These are phyloP conservation scores for Pichia phayaonensis DNA, from an alignment of 805 yeast species.

Conservation along the genomic window DNA sequence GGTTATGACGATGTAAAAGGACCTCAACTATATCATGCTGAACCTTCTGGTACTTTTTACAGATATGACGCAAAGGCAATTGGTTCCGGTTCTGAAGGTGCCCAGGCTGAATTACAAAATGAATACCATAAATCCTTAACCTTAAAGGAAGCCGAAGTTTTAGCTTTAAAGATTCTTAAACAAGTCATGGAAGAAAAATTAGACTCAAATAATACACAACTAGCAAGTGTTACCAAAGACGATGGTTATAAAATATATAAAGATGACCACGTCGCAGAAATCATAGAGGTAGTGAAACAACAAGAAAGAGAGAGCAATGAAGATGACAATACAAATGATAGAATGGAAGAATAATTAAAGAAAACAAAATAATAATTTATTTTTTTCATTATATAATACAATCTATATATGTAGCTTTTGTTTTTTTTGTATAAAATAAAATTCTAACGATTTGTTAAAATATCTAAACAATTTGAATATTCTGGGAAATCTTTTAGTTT, in stretches of 20 bases:
- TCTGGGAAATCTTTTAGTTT: conserved; percentile 90
- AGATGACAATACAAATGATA: conserved; percentile 2
- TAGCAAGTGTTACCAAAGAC: conserved; percentile 84
- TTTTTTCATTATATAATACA: background rate
- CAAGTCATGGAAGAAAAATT: conserved; percentile 99
- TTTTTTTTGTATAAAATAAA: background rate
- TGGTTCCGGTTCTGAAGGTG: conserved; percentile 98
- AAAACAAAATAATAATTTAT: background rate
- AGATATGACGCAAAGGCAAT: conserved; percentile 98
- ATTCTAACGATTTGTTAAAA: conserved; percentile 18
- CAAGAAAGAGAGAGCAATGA: conserved; percentile 40
- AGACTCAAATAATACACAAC: conserved; percentile 90
- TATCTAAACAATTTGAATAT: conserved; percentile 73
- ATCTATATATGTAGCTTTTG: background rate
- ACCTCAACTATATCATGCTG: conserved; percentile 96
- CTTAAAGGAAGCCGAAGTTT: conserved; percentile 83
- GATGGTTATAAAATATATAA: conserved; percentile 80
- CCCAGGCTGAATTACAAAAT: conserved; percentile 94
- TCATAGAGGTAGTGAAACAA: conserved; percentile 70
- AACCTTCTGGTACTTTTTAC: conserved; percentile 97
- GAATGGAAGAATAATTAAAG: conserved; percentile 7
- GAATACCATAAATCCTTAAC: conserved; percentile 93
- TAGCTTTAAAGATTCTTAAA: conserved; percentile 81
- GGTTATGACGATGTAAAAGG: conserved; percentile 92
- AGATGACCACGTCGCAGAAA: conserved; percentile 74